These are phyloP conservation scores for Chrysoporthe deuterocubensis DNA, from an alignment of 2,329 filamentous ascomycete genomes.

Conservation along the genomic window DNA sequence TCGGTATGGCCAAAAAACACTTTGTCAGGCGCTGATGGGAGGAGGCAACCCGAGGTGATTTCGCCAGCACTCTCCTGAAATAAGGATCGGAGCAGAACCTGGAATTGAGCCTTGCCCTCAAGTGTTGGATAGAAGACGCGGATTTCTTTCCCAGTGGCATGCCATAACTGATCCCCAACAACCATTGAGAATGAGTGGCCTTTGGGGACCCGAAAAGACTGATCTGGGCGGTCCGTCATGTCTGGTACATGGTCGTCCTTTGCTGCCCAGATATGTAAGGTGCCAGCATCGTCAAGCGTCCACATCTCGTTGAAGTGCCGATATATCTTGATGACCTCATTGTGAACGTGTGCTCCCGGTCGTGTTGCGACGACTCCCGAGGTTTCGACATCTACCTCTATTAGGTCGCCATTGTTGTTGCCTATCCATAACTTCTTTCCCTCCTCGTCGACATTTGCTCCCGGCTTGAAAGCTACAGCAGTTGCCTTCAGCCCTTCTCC, in stretches of 20 bases:
- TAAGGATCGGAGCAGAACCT: slow-evolving; percentile 74
- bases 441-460: slow-evolving; percentile 75
- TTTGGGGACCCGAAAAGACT: slow-evolving; percentile 76
- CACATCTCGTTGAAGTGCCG: slow-evolving; percentile 88
- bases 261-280: slow-evolving; percentile 84
- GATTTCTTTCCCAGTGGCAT: slow-evolving; percentile 85
- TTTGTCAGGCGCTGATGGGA: slow-evolving; percentile 74
- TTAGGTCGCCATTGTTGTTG: slow-evolving; percentile 83
- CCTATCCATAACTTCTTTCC: slow-evolving; percentile 87
- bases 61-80: slow-evolving; percentile 77
- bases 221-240: slow-evolving; percentile 70
- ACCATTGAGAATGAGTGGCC: slow-evolving; percentile 89
- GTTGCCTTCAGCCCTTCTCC: slow-evolving; percentile 84
- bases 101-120: slow-evolving; percentile 71
- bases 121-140: slow-evolving; percentile 78
- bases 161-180: slow-evolving; percentile 84
- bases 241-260: slow-evolving; percentile 74
- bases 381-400: slow-evolving; percentile 82
- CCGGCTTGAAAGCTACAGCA: slow-evolving; percentile 84
- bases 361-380: slow-evolving; percentile 73
- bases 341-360: slow-evolving; percentile 72
- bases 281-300: slow-evolving; percentile 90
- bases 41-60: slow-evolving; percentile 79
- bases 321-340: slow-evolving; percentile 83
- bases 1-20: slow-evolving; percentile 92